These are phyloP conservation scores for Aspergillus fumigatiaffinis DNA, from an alignment of 2,329 filamentous ascomycete species.

Conservation along the genomic window DNA sequence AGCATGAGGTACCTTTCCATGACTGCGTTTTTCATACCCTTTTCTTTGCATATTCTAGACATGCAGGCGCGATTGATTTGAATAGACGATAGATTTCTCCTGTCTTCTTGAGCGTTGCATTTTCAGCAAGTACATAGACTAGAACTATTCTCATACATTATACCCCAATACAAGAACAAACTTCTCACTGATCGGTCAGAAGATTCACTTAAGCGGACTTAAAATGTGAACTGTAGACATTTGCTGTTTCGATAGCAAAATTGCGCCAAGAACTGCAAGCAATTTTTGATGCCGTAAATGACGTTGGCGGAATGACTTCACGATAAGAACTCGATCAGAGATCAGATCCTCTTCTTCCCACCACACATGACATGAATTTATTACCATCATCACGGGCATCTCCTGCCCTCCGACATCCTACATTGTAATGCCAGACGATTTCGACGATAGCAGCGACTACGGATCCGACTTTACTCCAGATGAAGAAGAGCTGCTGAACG, in stretches of 20 bases:
- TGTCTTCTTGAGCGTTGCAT: not conserved
- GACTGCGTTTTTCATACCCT: not conserved
- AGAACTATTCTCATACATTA: not conserved
- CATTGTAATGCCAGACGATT: conserved; percentile 16
- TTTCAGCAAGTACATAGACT: not conserved
- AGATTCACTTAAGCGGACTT: not conserved
- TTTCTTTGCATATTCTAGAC: not conserved
- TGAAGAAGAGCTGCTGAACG: conserved; percentile 52
- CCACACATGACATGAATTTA: conserved; percentile 18
- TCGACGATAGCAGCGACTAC: conserved; percentile 52
- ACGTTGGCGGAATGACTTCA: not conserved
- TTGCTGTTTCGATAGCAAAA: too few relatives aligned
- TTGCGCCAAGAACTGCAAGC: too few relatives aligned
- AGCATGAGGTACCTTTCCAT: conserved; percentile 1
- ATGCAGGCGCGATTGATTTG: not conserved
- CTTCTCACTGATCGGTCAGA: not conserved
- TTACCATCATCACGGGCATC: conserved; percentile 26
- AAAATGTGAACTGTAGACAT: too few relatives aligned
- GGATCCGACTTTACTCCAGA: conserved; percentile 59
- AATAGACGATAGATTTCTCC: not conserved
- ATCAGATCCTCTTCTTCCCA: not conserved
- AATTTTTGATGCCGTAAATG: not conserved
- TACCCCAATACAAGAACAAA: not conserved
- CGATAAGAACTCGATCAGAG: not conserved
- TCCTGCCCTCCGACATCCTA: conserved; percentile 22